phyloP scores from a whole-genome alignment of 2,329 filamentous ascomycete genomes.

The Coccinonectria pachysandricola region DNA sequence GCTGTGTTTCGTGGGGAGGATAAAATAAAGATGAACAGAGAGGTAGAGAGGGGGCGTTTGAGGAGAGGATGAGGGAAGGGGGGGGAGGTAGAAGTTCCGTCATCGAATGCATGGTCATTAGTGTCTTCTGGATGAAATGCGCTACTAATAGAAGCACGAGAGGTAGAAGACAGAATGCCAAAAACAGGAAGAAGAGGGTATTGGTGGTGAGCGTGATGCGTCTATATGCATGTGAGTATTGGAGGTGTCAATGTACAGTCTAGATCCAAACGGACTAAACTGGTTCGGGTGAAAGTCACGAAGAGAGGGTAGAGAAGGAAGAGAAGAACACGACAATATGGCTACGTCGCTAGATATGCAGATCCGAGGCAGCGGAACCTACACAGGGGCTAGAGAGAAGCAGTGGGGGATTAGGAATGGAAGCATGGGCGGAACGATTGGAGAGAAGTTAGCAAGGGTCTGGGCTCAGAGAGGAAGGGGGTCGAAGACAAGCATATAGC shows the following conservation, averaged over 20 bases:
- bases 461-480: not conserved
- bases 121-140: slow-evolving; percentile 1
- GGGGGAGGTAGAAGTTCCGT: slow-evolving; percentile 12
- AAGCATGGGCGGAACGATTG: slow-evolving; percentile 10
- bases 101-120: slow-evolving; percentile 13
- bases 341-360: too few species aligned
- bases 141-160: slow-evolving; percentile 3
- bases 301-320: slow-evolving; percentile 13
- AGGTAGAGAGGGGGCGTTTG: slow-evolving; percentile 6
- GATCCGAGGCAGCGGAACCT: slow-evolving; percentile 8
- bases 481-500: not conserved
- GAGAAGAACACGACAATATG: too few species aligned
- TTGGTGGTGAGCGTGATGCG: not conserved
- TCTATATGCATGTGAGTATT: slow-evolving; percentile 1
- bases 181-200: slow-evolving; percentile 2
- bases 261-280: slow-evolving; percentile 12
- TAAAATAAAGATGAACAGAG: slow-evolving; percentile 5
- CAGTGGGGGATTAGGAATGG: slow-evolving; percentile 4
- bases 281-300: slow-evolving; percentile 22
- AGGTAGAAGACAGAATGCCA: too few species aligned
- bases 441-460: slow-evolving; percentile 1
- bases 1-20: not conserved
- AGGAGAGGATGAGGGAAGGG: slow-evolving; percentile 11
- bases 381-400: too few species aligned
- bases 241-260: not conserved